Percentiles rank a stretch among this genome's conserved stretches.
phyloP scores from a whole-genome alignment of 208 protist genomes.

The Trypanosoma scelopori region DNA sequence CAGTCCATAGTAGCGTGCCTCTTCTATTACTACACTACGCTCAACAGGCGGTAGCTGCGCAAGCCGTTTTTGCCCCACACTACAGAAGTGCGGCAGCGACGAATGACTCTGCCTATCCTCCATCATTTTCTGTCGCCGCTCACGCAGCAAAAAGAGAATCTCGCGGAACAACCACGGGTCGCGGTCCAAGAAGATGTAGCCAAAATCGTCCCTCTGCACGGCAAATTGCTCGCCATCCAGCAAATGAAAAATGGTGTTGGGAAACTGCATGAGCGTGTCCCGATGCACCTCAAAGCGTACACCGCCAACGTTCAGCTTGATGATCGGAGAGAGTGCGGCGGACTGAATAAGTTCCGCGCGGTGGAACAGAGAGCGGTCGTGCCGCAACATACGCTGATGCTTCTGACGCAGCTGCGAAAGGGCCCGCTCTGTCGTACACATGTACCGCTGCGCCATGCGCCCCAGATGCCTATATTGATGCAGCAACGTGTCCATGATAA shows the following conservation, averaged over 20 bases:
- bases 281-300: constrained; percentile 28
- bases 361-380: constrained; percentile 15
- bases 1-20: constrained; percentile 29
- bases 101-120: neutral
- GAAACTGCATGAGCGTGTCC: constrained; percentile 23
- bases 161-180: constrained; percentile 29
- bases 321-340: neutral
- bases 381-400: constrained; percentile 5
- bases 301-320: constrained; percentile 30
- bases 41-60: constrained; percentile 13
- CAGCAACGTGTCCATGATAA: neutral
- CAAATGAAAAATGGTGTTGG: constrained; percentile 21
- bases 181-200: constrained; percentile 29
- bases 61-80: constrained; percentile 5
- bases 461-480: constrained; percentile 4
- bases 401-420: constrained; percentile 8
- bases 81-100: neutral
- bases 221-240: constrained; percentile 11
- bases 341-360: constrained; percentile 4
- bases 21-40: constrained; percentile 21
- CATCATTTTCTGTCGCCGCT: constrained; percentile 9
- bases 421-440: neutral
- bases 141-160: constrained; percentile 25
- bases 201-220: constrained; percentile 23
- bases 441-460: neutral